Evolutionary conservation across 1,284 basidiomycete genomes (phyloP).

Genomic region (Cutaneotrichosporon daszewskae): DNA sequence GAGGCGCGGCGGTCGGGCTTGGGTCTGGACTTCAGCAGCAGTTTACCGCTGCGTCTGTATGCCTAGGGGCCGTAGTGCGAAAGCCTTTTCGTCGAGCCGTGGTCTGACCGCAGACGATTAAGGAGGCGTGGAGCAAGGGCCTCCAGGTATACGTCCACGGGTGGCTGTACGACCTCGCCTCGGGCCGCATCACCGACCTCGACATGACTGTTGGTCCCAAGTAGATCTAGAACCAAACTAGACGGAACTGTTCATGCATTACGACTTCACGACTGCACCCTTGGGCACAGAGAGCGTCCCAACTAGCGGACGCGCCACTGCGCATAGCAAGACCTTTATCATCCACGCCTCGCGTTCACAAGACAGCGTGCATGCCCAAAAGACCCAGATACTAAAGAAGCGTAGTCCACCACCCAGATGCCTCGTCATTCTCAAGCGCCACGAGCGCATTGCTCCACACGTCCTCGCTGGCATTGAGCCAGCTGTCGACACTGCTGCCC

Average conservation of each 20-base stretch:
- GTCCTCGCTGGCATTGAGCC: slow-evolving; percentile 17
- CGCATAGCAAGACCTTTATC: too few species aligned
- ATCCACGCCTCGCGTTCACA: background rate
- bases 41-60: too few species aligned
- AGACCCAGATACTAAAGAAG: slow-evolving; percentile 10
- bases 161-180: slow-evolving; percentile 71
- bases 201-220: slow-evolving; percentile 44
- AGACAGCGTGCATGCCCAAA: too few species aligned
- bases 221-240: too few species aligned
- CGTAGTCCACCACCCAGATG: slow-evolving; percentile 20
- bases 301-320: too few species aligned
- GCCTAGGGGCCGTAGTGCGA: too few species aligned
- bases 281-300: background rate
- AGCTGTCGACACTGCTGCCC: slow-evolving; percentile 5
- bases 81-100: too few species aligned
- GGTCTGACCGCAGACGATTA: slow-evolving; percentile 53
- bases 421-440: slow-evolving; percentile 19
- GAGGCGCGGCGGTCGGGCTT: too few species aligned
- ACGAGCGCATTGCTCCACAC: slow-evolving; percentile 20
- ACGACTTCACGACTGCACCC: background rate
- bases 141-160: slow-evolving; percentile 69
- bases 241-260: background rate
- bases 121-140: slow-evolving; percentile 63
- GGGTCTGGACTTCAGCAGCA: too few species aligned
- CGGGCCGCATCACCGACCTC: slow-evolving; percentile 66